Evolutionary conservation across 345 rosid species (phyloP).

Genomic region (Conringia planisiliqua): DNA sequence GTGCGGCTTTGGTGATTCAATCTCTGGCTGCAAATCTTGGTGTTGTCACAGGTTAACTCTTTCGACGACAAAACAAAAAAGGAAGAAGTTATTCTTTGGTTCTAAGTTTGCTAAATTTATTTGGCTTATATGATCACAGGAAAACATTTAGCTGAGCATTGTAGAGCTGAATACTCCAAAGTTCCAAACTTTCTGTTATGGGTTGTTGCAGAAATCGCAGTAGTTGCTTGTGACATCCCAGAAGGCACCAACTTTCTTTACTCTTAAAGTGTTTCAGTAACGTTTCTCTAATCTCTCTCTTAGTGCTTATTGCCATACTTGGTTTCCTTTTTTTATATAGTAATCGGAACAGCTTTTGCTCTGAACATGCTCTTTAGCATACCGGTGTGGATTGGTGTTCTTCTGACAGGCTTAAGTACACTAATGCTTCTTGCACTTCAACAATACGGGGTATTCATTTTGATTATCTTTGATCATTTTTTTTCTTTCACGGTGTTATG

Average conservation of each 20-base stretch:
- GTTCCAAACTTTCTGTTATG: constrained; percentile 74
- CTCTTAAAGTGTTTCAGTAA: not conserved
- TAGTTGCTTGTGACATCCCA: constrained; percentile 97
- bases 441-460: constrained; percentile 67
- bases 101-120: not conserved
- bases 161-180: constrained; percentile 73
- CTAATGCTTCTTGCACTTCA: constrained; percentile 77
- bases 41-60: constrained; percentile 74
- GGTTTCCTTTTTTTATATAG: constrained; percentile 31
- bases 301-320: not conserved
- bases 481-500: not conserved
- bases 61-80: not conserved
- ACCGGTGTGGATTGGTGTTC: constrained; percentile 92
- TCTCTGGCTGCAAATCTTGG: constrained; percentile 94
- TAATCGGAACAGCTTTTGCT: constrained; percentile 95
- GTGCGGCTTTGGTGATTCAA: constrained; percentile 88
- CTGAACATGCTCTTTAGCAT: constrained; percentile 89
- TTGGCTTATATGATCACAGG: constrained; percentile 37
- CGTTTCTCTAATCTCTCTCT: not conserved
- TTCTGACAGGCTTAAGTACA: constrained; percentile 87
- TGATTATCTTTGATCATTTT: not conserved
- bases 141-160: constrained; percentile 93
- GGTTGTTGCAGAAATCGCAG: constrained; percentile 85
- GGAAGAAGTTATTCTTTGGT: not conserved
- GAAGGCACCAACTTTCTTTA: constrained; percentile 51